Percentiles rank a stretch among this genome's conserved stretches.
Conservation (phyloP, 306 rosid species). For the Malus asiatica region DNA sequence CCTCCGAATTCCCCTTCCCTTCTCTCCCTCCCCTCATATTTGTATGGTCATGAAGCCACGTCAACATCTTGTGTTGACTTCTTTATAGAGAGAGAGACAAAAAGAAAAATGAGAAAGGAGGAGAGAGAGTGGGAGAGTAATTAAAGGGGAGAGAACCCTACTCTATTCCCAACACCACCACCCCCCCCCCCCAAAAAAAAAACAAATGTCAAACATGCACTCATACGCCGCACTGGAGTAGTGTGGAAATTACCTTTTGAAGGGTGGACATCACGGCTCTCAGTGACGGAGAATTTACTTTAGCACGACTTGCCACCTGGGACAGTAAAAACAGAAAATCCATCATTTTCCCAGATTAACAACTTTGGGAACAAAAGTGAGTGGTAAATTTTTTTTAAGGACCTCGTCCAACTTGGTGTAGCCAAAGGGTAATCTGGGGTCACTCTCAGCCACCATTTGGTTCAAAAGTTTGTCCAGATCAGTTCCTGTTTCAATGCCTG, state of each 20-base stretch:
- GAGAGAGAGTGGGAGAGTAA: too few species aligned
- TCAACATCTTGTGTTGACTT: too few species aligned
- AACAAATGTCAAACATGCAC: not conserved
- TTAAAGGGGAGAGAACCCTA: too few species aligned
- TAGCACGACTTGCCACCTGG: slow-evolving; percentile 93
- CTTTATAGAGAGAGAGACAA: too few species aligned
- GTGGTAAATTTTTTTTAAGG: not conserved
- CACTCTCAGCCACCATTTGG: slow-evolving; percentile 82
- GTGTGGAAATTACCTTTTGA: slow-evolving; percentile 39
- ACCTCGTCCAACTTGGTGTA: slow-evolving; percentile 93
- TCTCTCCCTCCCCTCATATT: too few species aligned
- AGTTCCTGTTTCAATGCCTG: slow-evolving; percentile 45
- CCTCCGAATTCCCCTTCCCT: too few species aligned
- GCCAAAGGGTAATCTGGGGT: slow-evolving; percentile 75
- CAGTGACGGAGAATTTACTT: slow-evolving; percentile 69
- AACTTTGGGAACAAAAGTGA: slow-evolving; percentile 7
- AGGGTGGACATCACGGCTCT: slow-evolving; percentile 54
- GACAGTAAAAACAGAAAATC: not conserved
- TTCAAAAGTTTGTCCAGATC: slow-evolving; percentile 70
- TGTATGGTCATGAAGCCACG: too few species aligned
- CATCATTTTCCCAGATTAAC: not conserved
- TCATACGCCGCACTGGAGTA: not conserved
- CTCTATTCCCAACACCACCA: not conserved
- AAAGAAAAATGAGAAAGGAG: too few species aligned
- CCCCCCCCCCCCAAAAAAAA: not conserved